A percentile compares a stretch with the other conserved stretches of the same genome.
These are phyloP conservation scores for Kuraishia piskuri DNA, from an alignment of 805 yeast genomes.

Conservation along the genomic window DNA sequence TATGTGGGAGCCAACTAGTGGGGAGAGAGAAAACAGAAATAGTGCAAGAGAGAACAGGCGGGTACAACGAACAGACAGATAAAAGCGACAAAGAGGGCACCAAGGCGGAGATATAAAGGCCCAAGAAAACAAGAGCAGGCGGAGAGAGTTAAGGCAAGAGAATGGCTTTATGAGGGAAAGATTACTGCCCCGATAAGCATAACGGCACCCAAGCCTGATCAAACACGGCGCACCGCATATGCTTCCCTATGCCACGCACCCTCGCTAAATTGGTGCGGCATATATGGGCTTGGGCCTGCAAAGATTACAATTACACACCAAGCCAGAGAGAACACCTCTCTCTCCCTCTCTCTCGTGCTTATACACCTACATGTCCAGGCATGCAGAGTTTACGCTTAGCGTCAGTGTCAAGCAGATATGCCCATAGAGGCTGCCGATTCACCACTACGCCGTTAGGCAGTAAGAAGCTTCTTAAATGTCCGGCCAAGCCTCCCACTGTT, in stretches of 20 bases:
- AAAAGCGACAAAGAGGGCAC: not conserved
- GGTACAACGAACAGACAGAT: no score
- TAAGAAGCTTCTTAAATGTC: not conserved
- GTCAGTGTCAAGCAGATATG: not conserved
- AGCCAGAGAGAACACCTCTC: no score
- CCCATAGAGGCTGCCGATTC: not conserved
- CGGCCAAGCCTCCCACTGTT: not conserved
- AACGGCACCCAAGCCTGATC: not conserved
- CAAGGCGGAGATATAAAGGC: not conserved
- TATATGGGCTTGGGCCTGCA: not conserved
- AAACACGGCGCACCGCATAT: not conserved
- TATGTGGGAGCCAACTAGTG: no score
- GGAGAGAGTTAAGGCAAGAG: not conserved
- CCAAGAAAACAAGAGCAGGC: not conserved
- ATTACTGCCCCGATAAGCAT: not conserved
- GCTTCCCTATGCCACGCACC: not conserved
- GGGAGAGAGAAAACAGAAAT: no score
- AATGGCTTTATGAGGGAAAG: not conserved
- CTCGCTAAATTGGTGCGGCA: not conserved
- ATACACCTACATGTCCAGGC: not conserved
- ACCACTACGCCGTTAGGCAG: not conserved
- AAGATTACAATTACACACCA: no score
- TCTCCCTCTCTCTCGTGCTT: no score
- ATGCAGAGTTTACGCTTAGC: not conserved
- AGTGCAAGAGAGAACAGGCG: no score